Evolutionary conservation across 108 stramenopile genomes (phyloP).

Genomic region (Skeletonema marinoi): DNA sequence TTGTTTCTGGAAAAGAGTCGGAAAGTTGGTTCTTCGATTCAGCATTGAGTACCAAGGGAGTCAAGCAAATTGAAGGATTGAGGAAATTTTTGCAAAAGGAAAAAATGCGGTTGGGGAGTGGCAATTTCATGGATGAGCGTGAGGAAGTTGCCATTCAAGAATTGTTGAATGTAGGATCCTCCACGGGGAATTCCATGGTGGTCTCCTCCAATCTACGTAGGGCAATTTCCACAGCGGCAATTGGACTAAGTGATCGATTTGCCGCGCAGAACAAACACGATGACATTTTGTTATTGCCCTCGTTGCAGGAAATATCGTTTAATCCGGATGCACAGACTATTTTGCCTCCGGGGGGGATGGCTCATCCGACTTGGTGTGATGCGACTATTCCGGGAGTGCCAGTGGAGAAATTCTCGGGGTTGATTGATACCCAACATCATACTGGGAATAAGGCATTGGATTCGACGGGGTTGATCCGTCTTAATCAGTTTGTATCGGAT

Average conservation of each 20-base stretch:
- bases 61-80: conserved; percentile 61
- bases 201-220: conserved; percentile 82
- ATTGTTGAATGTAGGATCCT: conserved; percentile 22
- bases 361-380: conserved; percentile 74
- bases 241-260: conserved; percentile 74
- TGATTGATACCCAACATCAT: conserved; percentile 66
- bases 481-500: conserved; percentile 72
- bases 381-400: conserved; percentile 24
- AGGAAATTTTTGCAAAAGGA: conserved; percentile 58
- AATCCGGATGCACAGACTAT: conserved; percentile 91
- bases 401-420: conserved; percentile 42
- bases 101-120: conserved; percentile 25
- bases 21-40: conserved; percentile 88
- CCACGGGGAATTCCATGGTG: conserved; percentile 63
- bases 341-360: conserved; percentile 55
- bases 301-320: conserved; percentile 84
- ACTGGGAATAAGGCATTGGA: conserved; percentile 81
- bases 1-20: conserved; percentile 62
- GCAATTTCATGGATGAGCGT: conserved; percentile 32
- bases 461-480: conserved; percentile 70
- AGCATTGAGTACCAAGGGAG: conserved; percentile 72
- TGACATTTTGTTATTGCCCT: conserved; percentile 62
- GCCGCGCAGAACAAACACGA: conserved; percentile 38
- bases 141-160: conserved; percentile 36
- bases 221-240: conserved; percentile 81